Evolutionary conservation across 1,284 basidiomycete genomes (phyloP), one percentile per base, ranked within the genome.

Genomic region (Fomes fomentarius): DNA sequence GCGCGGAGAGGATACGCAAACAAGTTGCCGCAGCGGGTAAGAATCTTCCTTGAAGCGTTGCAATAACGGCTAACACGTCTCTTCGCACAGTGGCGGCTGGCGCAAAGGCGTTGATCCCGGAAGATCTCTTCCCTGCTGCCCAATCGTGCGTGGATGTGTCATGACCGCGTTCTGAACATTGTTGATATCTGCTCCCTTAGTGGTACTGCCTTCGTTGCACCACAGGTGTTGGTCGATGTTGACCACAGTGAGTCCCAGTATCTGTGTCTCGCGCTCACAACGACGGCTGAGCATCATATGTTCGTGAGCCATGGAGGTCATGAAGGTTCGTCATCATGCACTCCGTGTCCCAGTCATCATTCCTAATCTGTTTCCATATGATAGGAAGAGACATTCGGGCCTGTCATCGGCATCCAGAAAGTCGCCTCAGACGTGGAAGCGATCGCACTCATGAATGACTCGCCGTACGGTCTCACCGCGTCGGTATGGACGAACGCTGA

Each of bases 391-490:
- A 91, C 91, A 0, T 95, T 96, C 61, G 96, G 96, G 0, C 96
- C 96, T 1, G 82, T 95, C 8, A 78, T 96, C 31, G 94, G 94
- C 8, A 94, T 98, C 61, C 91, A 93, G 75, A 94, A 93, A 78
- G 91, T 94, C 21, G 76, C 81, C 12, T 86, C 86, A 0, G 94
- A 96, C 66, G 86, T 88, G 46, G 93, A 96, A 69, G 95, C 95
- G 0, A 75, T 98, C 52, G 69, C 74, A 30, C 80, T 97, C 28
- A 98, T 98, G 92, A 98, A 98, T 71, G 94, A 98, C 72, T 97
- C 94, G n/a, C 84, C 82, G 1, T 98, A 96, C 69, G 96, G 96
- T 12, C 79, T 98, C 30, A 98, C 96, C 1, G 93, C 93, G 1
- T 94, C 93, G 17, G 73, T 98, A 26, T 98, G 96, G 96, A 97